phyloP scores from a whole-genome alignment of 73 alveolate genomes.

The Stentor coeruleus region DNA sequence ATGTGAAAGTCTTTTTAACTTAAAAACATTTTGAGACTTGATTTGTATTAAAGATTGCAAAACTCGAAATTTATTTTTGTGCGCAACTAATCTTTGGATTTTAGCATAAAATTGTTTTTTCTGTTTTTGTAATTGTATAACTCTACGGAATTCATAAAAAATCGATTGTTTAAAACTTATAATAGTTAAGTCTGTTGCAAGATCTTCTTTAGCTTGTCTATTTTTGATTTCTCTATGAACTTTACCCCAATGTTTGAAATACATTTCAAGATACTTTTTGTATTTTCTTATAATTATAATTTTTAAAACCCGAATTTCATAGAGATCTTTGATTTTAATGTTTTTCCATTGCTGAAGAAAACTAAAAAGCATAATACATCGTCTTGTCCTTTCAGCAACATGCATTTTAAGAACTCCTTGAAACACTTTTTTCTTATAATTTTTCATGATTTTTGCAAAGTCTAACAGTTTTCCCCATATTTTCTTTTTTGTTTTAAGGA shows the following conservation, averaged over 20 bases:
- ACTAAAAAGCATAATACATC: background rate
- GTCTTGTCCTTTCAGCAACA: background rate
- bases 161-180: background rate
- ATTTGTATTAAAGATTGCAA: background rate
- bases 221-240: background rate
- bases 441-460: background rate
- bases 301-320: background rate
- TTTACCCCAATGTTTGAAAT: background rate
- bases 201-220: background rate
- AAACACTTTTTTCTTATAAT: background rate
- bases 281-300: background rate
- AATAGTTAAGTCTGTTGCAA: background rate
- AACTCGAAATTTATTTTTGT: background rate
- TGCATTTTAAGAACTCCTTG: background rate
- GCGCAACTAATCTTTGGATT: background rate
- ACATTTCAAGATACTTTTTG: background rate
- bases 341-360: background rate
- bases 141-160: conserved; percentile 7
- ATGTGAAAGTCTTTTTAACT: background rate
- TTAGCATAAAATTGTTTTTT: background rate
- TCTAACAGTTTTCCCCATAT: background rate
- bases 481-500: background rate
- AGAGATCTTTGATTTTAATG: background rate
- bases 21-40: background rate
- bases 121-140: background rate